A percentile compares a stretch with the other conserved stretches of the same genome.
Conservation (phyloP, 768 basidiomycete species). For the Boletus fagicola region DNA sequence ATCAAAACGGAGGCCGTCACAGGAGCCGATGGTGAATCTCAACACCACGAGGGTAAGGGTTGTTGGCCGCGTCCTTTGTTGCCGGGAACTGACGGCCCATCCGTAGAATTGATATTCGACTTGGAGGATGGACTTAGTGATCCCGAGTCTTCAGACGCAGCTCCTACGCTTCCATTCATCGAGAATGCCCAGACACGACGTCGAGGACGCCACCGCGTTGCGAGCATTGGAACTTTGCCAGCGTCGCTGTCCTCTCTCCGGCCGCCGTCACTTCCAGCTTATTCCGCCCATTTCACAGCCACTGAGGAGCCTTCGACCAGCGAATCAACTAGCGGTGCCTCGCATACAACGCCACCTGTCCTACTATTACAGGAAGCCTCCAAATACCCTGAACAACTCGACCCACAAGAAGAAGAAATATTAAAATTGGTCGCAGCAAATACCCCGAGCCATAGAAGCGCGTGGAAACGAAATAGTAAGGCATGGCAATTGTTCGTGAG, state of each 20-base stretch:
- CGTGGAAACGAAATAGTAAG: slow-evolving; percentile 61
- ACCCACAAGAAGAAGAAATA: slow-evolving; percentile 51
- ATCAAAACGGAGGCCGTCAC: slow-evolving; percentile 55
- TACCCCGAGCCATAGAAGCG: slow-evolving; percentile 68
- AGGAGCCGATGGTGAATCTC: slow-evolving; percentile 35
- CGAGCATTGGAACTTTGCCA: slow-evolving; percentile 43
- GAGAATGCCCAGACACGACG: slow-evolving; percentile 28
- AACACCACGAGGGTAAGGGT: slow-evolving; percentile 46
- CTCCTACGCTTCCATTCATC: slow-evolving; percentile 38
- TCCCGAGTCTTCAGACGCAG: slow-evolving; percentile 32
- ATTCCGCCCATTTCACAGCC: slow-evolving; percentile 46
- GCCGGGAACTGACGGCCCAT: slow-evolving; percentile 5
- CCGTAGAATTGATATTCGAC: slow-evolving; percentile 66
- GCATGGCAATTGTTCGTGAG: slow-evolving; percentile 62
- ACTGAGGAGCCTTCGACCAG: not conserved
- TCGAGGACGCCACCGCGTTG: slow-evolving; percentile 29
- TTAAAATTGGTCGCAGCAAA: slow-evolving; percentile 64
- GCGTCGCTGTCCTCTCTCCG: slow-evolving; percentile 59
- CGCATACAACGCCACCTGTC: not conserved
- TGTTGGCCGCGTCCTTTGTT: not conserved
- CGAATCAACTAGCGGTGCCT: not conserved
- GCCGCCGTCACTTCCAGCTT: slow-evolving; percentile 66
- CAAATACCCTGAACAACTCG: slow-evolving; percentile 29
- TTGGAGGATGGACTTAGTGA: slow-evolving; percentile 53
- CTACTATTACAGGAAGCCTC: slow-evolving; percentile 3